Base-by-base conservation (phyloP, 2,329 filamentous ascomycete species). In the Pseudocercospora vitis region DNA sequence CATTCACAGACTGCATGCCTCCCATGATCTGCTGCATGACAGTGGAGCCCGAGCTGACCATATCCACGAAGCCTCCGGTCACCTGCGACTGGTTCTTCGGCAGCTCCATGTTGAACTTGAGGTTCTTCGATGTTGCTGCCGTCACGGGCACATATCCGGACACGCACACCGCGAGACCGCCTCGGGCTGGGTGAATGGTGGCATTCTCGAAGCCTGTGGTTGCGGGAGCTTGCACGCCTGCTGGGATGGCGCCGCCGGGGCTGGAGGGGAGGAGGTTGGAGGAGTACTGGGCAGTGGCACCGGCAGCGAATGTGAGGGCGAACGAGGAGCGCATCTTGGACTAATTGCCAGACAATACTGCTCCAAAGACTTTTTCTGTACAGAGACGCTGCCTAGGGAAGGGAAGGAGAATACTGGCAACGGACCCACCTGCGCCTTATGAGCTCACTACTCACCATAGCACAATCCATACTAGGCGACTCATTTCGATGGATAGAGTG, bases 111-210 rank as follows among this genome's bases (percentile, higher is more conserved):
- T 40, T 40, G 57, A 66, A 60, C 19, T 63, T 62, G 37, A 66
- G 21, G 52, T 67, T 68, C 40, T 63, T 54, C 12, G 57, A 52
- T 4, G 64, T 61, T 19, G 40, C 56, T 31, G 65, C 66, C 4
- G 42, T 40, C 5, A 68, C 64, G 1, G 59, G 39, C n/a, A 68
- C 58, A 37, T 48, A 52, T 12, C 66, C 66, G 18, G 64, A 62
- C 2, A 66, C 61, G 49, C 66, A 68, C 35, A 64, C 57, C 2
- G 66, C 65, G 5, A 57, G 50, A 32, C 66, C 65, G 23, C 66
- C 66, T n/a, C 58, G 57, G 7, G 58, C 55, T n/a, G 63, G 58
- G 14, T 61, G 53, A 9, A 50, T 52, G 49, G 55, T 55, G 8
- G 57, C 55, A 52, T 60, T 58, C 48, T 46, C 39, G 55, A 60